Base-by-base conservation (phyloP, 1,284 basidiomycete species). In the Ganoderma resinaceum region DNA sequence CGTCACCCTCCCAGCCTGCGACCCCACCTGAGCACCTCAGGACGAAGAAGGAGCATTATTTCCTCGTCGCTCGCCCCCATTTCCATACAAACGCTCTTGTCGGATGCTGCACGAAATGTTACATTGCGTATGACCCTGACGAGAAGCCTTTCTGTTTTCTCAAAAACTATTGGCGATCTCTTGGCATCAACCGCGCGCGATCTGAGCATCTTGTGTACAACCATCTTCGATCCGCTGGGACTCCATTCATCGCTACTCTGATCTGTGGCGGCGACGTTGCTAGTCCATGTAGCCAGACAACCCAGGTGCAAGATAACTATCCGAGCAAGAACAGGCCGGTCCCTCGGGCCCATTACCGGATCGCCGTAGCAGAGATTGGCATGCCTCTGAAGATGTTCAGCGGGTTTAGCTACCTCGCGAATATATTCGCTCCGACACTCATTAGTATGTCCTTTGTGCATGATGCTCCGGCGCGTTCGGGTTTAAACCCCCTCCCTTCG, bases 131-230 rank as follows among this genome's bases (percentile, higher is more conserved):
- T 20, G 1, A 55, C 31, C 11, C 18, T 12, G 29, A 55, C 29
- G 29, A 16, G 29, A 7, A 40, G 12, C 37, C 26, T 8, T 18
- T 43, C 37, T 61, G 59, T 42, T 69, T 55, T 20, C 29, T 69
- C 18, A 69, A 66, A 31, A 65, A 69, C 57, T 65, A 18, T 40
- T 69, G 68, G 68, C 67, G 67, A n/a, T 1, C 67, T 14, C n/a
- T 42, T 29, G 57, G 62, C 16, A 37, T 43, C 8, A 23, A 52
- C 6, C 37, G 58, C 23, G 35, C 62, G 0, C 60, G 61, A 23
- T 55, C 67, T 1, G 68, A 69, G 23, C 61, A 66, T 23, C 58
- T 62, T n/a, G 58, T 69, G 6, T 63, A 69, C 33, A 7, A 66
- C 37, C 61, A 23, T 3, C 55, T 69, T 1, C 52, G 6, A 43